Evolutionary conservation across 169 alveolate genomes (phyloP).

Genomic region (Cystoisospora suis): DNA sequence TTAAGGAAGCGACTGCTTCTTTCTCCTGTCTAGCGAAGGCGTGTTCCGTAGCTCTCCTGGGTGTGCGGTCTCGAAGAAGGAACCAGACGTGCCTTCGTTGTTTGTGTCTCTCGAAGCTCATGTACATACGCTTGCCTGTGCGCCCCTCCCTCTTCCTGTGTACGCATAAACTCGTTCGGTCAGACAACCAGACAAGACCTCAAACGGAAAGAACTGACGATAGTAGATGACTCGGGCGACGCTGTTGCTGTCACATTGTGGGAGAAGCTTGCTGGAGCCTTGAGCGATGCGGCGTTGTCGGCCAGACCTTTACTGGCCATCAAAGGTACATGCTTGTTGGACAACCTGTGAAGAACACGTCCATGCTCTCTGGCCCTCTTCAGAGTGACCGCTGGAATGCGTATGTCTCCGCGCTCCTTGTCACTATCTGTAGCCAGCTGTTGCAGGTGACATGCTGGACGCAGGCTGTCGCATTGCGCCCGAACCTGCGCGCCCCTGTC

Average conservation of each 20-base stretch:
- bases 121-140: too few relatives aligned
- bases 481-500: too few relatives aligned
- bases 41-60: too few relatives aligned
- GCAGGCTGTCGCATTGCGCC: too few relatives aligned
- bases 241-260: conserved; percentile 32
- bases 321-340: conserved; percentile 21
- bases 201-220: conserved; percentile 32
- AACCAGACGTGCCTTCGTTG: too few relatives aligned
- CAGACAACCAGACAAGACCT: conserved; percentile 36
- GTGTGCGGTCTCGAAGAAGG: too few relatives aligned
- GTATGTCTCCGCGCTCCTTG: background rate
- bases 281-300: conserved; percentile 1
- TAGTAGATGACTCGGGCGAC: conserved; percentile 29
- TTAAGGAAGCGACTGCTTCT: too few relatives aligned
- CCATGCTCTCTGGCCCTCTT: too few relatives aligned
- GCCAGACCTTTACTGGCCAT: conserved; percentile 32
- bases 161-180: too few relatives aligned
- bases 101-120: too few relatives aligned
- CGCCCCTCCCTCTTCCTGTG: too few relatives aligned
- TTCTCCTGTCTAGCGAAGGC: too few relatives aligned
- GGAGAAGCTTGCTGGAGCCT: conserved; percentile 33
- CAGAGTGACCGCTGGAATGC: background rate
- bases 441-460: background rate
- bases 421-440: background rate
- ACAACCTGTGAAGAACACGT: background rate